Conservation (phyloP, 2,329 filamentous ascomycete species). For the Phialocephala sp. region DNA sequence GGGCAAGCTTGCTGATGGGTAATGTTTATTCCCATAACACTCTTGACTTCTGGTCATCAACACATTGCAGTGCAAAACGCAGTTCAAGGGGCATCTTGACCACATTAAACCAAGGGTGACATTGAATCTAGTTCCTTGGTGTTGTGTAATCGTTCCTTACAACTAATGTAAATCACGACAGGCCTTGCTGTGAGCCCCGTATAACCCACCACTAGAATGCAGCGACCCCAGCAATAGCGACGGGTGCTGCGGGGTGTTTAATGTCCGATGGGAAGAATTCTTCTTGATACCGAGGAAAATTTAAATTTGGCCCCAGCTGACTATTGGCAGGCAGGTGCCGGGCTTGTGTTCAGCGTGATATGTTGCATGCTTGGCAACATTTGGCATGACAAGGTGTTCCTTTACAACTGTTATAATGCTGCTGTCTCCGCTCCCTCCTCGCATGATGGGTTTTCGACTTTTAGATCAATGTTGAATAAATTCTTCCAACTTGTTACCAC, state of each 20-base stretch:
- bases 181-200: background rate
- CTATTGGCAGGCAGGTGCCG: background rate
- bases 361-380: background rate
- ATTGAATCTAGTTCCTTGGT: background rate
- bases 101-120: background rate
- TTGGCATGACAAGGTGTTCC: background rate
- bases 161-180: background rate
- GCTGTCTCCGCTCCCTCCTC: background rate
- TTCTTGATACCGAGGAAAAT: background rate
- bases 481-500: background rate
- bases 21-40: too few species aligned
- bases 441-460: background rate
- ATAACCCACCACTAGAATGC: background rate
- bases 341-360: background rate
- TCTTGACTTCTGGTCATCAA: too few species aligned
- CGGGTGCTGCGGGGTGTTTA: background rate
- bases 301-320: background rate
- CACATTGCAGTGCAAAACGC: background rate
- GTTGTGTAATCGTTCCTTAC: background rate
- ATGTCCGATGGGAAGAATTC: background rate
- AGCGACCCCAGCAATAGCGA: background rate
- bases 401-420: background rate
- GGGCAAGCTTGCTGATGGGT: too few species aligned
- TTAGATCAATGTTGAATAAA: background rate
- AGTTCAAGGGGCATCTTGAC: background rate